Evolutionary conservation across 2,329 filamentous ascomycete genomes (phyloP).

Genomic region (Venturiaceae sp.): DNA sequence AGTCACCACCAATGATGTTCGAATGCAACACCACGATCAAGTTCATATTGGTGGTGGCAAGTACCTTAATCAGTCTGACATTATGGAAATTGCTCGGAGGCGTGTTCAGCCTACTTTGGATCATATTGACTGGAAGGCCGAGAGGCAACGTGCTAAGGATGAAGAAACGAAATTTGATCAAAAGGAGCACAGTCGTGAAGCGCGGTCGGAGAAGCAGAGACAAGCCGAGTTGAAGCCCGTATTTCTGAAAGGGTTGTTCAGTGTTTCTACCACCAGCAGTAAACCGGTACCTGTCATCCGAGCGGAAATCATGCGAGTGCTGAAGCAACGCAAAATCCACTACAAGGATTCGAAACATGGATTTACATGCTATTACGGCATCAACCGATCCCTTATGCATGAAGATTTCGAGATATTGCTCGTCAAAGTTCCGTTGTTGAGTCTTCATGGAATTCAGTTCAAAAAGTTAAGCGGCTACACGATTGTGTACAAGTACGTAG

Average conservation of each 20-base stretch:
- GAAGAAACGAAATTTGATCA: conserved; percentile 54
- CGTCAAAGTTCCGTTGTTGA: conserved; percentile 90
- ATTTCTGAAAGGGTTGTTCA: conserved; percentile 92
- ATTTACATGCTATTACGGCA: conserved; percentile 78
- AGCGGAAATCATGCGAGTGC: conserved; percentile 78
- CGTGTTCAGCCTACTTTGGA: conserved; percentile 76
- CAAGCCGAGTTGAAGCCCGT: conserved; percentile 54
- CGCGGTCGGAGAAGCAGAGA: conserved; percentile 44
- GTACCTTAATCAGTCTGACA: conserved; percentile 66
- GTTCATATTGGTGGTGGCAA: conserved; percentile 71
- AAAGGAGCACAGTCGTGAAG: conserved; percentile 53
- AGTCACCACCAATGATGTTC: conserved; percentile 51
- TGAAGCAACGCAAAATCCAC: conserved; percentile 78
- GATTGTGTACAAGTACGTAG: conserved; percentile 97
- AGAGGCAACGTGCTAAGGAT: conserved; percentile 58
- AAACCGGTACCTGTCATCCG: conserved; percentile 82
- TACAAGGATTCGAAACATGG: conserved; percentile 89
- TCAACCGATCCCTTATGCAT: conserved; percentile 81
- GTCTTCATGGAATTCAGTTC: conserved; percentile 92
- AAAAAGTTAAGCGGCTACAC: conserved; percentile 94
- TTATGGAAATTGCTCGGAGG: conserved; percentile 68
- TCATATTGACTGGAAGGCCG: conserved; percentile 72
- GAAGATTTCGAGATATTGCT: conserved; percentile 93
- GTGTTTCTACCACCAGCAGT: conserved; percentile 90
- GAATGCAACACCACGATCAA: conserved; percentile 46